Evolutionary conservation across 371 early-diverging fungal species (phyloP), one percentile per base, ranked within the genome.

Genomic region (Circinella minor): DNA sequence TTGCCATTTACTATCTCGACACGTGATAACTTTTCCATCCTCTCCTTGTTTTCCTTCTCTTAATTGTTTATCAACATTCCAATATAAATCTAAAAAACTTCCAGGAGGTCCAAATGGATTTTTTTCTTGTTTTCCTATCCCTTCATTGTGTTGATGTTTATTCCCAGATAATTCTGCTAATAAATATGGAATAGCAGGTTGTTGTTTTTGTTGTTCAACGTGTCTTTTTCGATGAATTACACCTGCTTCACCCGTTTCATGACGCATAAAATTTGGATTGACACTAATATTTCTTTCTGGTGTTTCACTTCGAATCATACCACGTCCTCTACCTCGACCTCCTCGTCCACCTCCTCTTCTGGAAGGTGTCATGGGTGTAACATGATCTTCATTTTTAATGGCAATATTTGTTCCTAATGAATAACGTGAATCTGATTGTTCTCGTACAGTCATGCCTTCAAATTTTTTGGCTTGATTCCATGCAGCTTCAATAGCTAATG

Each of bases 371-470:
- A n/a, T 13, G 4, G 51, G 57, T 57, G 14, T 2, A 6, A 57
- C n/a, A 4, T 4, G 8, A 18, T 57, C 36, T 14, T 57, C 57
- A 34, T 57, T 11, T 34, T 57, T 57, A 4, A 57, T 57, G 1
- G 57, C 57, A 34, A 5, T 57, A 10, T 27, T 27, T 7, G 57
- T 57, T 57, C 57, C 57, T 27, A 57, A 57, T 13, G 27, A 27
- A 34, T 57, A 57, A 7, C 57, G 57, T 8, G 65, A 47, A 11
- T 81, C 81, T 36, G 79, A 77, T 59, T 69, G 70, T 43, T 81
- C 81, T n/a, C 81, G 67, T 7, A 77, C 47, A 11, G 79, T 75
- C 81, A 81, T 81, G 17, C 67, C 69, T 69, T 81, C 75, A 61
- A 75, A 81, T 27, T 67, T 61, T 15, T 70, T 69, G 0, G 74